Conservation (phyloP, 1,284 basidiomycete genomes). For the Microbotryum saponariae region DNA sequence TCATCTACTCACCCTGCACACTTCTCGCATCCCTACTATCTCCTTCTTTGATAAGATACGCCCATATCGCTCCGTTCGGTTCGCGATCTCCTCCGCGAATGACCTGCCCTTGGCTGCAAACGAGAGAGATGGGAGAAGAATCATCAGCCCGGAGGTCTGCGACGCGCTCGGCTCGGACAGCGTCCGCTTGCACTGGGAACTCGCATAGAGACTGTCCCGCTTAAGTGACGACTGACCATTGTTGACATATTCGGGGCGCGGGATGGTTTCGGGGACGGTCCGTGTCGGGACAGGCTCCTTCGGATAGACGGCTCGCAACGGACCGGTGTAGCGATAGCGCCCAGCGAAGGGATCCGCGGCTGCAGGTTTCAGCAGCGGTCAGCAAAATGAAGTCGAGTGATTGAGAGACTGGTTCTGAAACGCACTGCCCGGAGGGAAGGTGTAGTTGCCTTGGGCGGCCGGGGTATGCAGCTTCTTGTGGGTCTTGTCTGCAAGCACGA, state of each 20-base stretch:
- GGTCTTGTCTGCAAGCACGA: too few species aligned
- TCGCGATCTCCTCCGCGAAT: slow-evolving; percentile 20
- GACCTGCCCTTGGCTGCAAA: slow-evolving; percentile 14
- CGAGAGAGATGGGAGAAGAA: background rate
- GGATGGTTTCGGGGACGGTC: slow-evolving; percentile 62
- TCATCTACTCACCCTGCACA: slow-evolving; percentile 55
- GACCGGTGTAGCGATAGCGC: slow-evolving; percentile 53
- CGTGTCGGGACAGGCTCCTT: slow-evolving; percentile 55
- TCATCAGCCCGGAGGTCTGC: too few species aligned
- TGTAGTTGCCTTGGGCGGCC: too few species aligned
- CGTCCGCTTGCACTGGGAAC: too few species aligned
- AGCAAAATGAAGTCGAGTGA: too few species aligned
- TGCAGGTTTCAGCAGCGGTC: too few species aligned
- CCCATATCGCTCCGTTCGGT: slow-evolving; percentile 17
- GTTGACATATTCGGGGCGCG: slow-evolving; percentile 68
- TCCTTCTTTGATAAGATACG: slow-evolving; percentile 58
- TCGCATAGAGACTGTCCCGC: background rate
- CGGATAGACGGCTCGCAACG: slow-evolving; percentile 65
- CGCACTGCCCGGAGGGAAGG: too few species aligned
- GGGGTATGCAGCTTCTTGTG: too few species aligned
- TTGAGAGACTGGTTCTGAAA: too few species aligned
- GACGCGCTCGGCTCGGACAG: too few species aligned
- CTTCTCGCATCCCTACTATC: slow-evolving; percentile 68
- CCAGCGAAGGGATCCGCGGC: too few species aligned
- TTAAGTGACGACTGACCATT: slow-evolving; percentile 49